Evolutionary conservation across 2,329 filamentous ascomycete genomes (phyloP), one percentile per base, ranked within the genome.

Genomic region (Cucurbitaria berberidis): DNA sequence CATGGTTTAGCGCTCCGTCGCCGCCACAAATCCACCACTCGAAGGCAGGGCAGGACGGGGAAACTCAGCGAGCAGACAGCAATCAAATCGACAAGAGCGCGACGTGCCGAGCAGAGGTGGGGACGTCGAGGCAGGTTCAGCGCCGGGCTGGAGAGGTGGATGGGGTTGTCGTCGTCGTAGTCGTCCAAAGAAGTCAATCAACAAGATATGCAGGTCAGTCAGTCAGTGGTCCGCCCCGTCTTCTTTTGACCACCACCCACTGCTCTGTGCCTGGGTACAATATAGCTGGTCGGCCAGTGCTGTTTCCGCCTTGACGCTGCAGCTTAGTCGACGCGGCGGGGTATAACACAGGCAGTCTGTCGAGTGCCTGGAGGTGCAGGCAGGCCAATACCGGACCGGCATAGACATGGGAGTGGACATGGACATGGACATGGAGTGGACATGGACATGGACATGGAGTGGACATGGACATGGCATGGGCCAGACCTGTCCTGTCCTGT

Each of bases 211-310:
- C 66, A 70, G 65, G 64, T 68, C 60, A 54, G 62, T 59, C 69
- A 64, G 64, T 68, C 60, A 54, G 62, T 59, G 56, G 66, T 66
- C 57, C 57, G 53, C 56, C n/a, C 60, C 53, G 61, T 63, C 58
- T 63, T 63, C 57, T 63, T 66, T 64, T 68, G 66, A 60, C 63
- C 55, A 62, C 55, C 62, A 66, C 61, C 59, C 67, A 62, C 55
- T 62, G 66, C 61, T 59, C 67, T 69, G 69, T 69, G 67, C 62
- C 70, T 70, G 64, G 59, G 64, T 69, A 73, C 65, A 66, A 70
- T 72, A 73, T 73, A 67, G 58, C 65, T 70, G n/a, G 62, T 62
- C 68, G 64, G 68, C 57, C 62, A 63, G 60, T 63, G 64, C 59
- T 45, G 58, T 67, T 62, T 68, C 66, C 61, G 66, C 65, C 62